phyloP scores from a whole-genome alignment of 2,329 filamentous ascomycete genomes.

The Cercospora beticola region DNA sequence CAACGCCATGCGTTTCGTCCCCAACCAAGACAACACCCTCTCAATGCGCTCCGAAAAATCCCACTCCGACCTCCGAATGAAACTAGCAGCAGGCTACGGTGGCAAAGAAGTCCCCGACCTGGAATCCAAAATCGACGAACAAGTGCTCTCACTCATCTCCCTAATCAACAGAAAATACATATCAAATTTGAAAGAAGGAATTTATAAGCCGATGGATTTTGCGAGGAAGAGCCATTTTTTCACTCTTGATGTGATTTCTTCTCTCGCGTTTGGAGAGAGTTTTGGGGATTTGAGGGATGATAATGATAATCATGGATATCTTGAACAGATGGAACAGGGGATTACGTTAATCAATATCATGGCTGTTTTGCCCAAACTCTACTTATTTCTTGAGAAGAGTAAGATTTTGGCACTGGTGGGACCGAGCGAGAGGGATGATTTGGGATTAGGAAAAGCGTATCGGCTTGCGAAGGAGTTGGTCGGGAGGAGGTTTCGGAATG shows the following conservation, averaged over 20 bases:
- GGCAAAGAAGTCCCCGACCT: slow-evolving; percentile 17
- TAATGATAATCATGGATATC: slow-evolving; percentile 4
- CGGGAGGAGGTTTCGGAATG: background rate
- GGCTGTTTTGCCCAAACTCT: slow-evolving; percentile 11
- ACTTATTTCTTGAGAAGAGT: slow-evolving; percentile 11
- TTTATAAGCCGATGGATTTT: slow-evolving; percentile 13
- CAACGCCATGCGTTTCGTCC: slow-evolving; percentile 14
- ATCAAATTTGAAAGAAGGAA: background rate
- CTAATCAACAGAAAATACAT: slow-evolving; percentile 16
- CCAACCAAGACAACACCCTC: slow-evolving; percentile 15
- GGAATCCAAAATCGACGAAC: slow-evolving; percentile 11
- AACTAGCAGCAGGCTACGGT: slow-evolving; percentile 13
- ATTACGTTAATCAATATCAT: slow-evolving; percentile 10
- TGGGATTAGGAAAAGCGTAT: slow-evolving; percentile 11
- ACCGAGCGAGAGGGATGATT: slow-evolving; percentile 12
- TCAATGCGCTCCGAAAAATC: slow-evolving; percentile 6
- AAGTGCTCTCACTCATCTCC: slow-evolving; percentile 6
- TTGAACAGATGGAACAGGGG: slow-evolving; percentile 6
- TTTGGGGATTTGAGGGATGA: slow-evolving; percentile 13
- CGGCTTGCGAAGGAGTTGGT: slow-evolving; percentile 3
- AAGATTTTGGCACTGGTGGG: slow-evolving; percentile 9
- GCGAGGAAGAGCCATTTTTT: slow-evolving; percentile 15
- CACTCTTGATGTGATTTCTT: slow-evolving; percentile 18
- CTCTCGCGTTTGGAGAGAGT: slow-evolving; percentile 15
- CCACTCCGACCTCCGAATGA: slow-evolving; percentile 9